A percentile compares a stretch with the other conserved stretches of the same genome.
Evolutionary conservation across 1,139 yeast species (phyloP).

Genomic region (Taiozyma sp.): DNA sequence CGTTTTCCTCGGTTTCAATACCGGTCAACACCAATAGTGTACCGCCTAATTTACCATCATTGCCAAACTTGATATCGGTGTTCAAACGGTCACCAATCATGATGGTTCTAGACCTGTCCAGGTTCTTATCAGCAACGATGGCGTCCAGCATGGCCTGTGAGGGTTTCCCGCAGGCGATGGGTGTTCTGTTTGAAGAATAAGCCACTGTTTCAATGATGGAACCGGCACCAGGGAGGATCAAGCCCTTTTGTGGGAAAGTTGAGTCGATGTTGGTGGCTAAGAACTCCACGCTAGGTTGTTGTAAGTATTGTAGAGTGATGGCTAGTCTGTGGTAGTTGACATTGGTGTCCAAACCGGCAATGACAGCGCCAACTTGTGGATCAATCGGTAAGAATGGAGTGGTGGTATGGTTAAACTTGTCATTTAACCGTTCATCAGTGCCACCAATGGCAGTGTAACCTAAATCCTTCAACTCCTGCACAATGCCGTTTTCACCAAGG

Average conservation of each 20-base stretch:
- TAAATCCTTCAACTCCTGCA: conserved; percentile 59
- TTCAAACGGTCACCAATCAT: conserved; percentile 96
- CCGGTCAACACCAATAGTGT: conserved; percentile 89
- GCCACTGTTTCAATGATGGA: conserved; percentile 81
- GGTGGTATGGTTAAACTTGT: conserved; percentile 35
- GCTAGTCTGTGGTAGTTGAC: conserved; percentile 81
- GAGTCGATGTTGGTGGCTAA: conserved; percentile 96
- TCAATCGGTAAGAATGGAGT: conserved; percentile 55
- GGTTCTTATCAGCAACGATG: conserved; percentile 58
- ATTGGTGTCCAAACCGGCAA: conserved; percentile 78
- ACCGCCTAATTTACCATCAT: conserved; percentile 70
- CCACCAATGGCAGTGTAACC: conserved; percentile 80
- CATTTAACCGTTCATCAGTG: conserved; percentile 42
- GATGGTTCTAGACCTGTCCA: conserved; percentile 61
- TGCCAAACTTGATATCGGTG: conserved; percentile 92
- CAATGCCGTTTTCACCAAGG: conserved; percentile 80
- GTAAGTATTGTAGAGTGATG: conserved; percentile 75
- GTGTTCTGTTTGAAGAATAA: conserved; percentile 69
- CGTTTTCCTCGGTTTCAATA: conserved; percentile 69
- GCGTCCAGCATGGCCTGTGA: conserved; percentile 87
- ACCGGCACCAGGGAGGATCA: conserved; percentile 91
- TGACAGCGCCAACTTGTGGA: conserved; percentile 76
- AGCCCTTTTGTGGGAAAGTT: conserved; percentile 87
- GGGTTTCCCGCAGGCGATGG: conserved; percentile 89
- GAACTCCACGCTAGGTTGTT: conserved; percentile 64